These are phyloP conservation scores for Byssothecium circinans DNA, from an alignment of 2,329 filamentous ascomycete genomes.

Conservation along the genomic window DNA sequence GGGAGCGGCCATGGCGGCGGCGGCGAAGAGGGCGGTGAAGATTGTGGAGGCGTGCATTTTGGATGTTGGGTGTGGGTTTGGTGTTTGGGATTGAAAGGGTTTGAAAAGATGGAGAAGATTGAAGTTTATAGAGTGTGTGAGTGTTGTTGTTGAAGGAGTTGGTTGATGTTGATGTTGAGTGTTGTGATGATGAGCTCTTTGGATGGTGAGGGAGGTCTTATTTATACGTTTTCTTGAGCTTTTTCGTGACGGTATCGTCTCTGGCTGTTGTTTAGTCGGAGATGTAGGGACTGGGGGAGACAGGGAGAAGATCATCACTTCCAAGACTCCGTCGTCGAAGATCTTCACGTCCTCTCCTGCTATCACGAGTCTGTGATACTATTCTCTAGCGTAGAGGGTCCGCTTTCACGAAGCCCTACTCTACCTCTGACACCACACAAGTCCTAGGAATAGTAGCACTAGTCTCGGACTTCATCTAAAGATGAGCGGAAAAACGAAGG, in stretches of 20 bases:
- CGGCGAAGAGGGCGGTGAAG: slow-evolving; percentile 8
- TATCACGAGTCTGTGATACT: too few species aligned
- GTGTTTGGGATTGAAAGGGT: slow-evolving; percentile 28
- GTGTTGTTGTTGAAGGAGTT: background rate
- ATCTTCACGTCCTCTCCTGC: too few species aligned
- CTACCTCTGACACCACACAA: too few species aligned
- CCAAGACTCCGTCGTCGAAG: too few species aligned
- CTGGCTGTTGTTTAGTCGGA: too few species aligned
- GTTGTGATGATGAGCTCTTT: slow-evolving; percentile 6
- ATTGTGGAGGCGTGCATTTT: slow-evolving; percentile 10
- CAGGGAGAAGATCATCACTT: too few species aligned
- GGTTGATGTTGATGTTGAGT: background rate
- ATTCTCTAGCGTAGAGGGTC: too few species aligned
- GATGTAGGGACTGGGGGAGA: too few species aligned
- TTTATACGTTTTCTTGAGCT: slow-evolving; percentile 1
- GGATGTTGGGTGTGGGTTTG: slow-evolving; percentile 8
- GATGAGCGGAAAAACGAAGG: too few species aligned
- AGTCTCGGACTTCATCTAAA: too few species aligned
- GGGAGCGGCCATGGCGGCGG: slow-evolving; percentile 1
- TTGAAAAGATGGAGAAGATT: slow-evolving; percentile 4
- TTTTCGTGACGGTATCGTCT: background rate
- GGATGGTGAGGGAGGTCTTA: background rate
- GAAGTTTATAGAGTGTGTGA: slow-evolving; percentile 2
- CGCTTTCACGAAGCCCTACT: too few species aligned
- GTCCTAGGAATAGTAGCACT: too few species aligned